Evolutionary conservation across 495 filamentous ascomycete species (phyloP).

Genomic region (Friedmanniomyces endolithicus): DNA sequence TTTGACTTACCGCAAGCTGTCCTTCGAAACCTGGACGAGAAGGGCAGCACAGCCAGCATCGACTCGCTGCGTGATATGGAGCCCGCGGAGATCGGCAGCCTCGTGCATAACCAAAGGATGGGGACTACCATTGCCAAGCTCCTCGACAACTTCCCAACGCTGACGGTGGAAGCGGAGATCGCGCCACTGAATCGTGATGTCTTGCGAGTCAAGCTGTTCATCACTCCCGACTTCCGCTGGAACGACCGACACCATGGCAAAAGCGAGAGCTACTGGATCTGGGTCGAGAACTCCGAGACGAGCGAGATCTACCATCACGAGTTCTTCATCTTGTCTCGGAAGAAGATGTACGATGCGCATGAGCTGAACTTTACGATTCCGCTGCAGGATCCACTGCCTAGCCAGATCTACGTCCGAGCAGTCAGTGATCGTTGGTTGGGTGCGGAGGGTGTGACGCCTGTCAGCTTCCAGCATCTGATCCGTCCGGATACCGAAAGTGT

Average conservation of each 20-base stretch:
- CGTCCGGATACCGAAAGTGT: conserved; percentile 93
- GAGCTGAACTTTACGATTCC: conserved; percentile 98
- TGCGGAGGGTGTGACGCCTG: conserved; percentile 85
- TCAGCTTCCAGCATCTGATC: conserved; percentile 97
- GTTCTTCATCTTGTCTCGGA: conserved; percentile 81
- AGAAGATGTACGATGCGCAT: conserved; percentile 84
- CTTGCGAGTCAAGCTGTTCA: conserved; percentile 66
- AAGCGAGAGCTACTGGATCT: conserved; percentile 94
- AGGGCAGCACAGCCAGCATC: conserved; percentile 55
- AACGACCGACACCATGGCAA: conserved; percentile 90
- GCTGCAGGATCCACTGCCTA: conserved; percentile 78
- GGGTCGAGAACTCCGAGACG: conserved; percentile 97
- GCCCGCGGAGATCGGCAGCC: conserved; percentile 69
- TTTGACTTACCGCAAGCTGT: conserved; percentile 82
- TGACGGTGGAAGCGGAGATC: conserved; percentile 84
- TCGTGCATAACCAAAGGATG: conserved; percentile 84
- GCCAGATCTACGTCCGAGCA: conserved; percentile 88
- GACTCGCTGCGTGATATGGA: conserved; percentile 87
- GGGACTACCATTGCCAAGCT: conserved; percentile 68
- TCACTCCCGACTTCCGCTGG: conserved; percentile 88
- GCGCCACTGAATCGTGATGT: conserved; percentile 93
- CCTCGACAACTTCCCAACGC: conserved; percentile 80
- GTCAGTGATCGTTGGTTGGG: conserved; percentile 94
- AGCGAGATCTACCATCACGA: conserved; percentile 97
- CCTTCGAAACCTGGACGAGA: conserved; percentile 68